Base-by-base conservation (phyloP, 768 basidiomycete genomes). In the Termitomyces sp. region DNA sequence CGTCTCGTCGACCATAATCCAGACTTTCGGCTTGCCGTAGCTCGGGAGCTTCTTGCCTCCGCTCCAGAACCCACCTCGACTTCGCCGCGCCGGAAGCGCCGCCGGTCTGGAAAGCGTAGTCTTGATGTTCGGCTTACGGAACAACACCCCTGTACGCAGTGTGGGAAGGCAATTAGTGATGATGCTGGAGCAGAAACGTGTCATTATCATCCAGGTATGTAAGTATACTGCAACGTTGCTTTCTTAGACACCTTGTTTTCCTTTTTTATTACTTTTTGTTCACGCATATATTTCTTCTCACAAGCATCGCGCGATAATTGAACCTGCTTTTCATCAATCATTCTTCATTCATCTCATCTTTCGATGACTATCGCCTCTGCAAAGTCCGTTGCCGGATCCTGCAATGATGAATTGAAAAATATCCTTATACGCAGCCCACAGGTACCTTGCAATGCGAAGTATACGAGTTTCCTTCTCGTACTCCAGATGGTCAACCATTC, bases 141-240 rank as follows among this genome's bases (percentile, higher is more conserved):
- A 33, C 54, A 62, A 33, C 54, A 55, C 16, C 54, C 55, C 1
- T 71, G 70, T 53, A 57, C 42, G 8, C 66, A 67, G 39, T 71
- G 70, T 22, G 61, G 61, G 12, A 56, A 65, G 48, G 46, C 41
- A 13, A 31, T 61, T n/a, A 42, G 59, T 44, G 56, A 45, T 22
- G 51, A 60, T 31, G 61, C 58, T 15, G 61, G 59, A n/a, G 22
- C 22, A 22, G 34, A 39, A 22, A 20, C 33, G 33, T 68, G 65
- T 50, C 53, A 61, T 54, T 78, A 75, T 60, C 78, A 79, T 63
- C 74, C 78, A 51, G 78, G 78, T n/a, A n/a, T n/a, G n/a, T 78
- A 48, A 53, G 61, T 47, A 27, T 37, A 2, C 7, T 48, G 20
- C 18, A 37, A 33, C n/a, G n/a, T 49, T n/a, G n/a, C 31, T n/a